Base-by-base conservation (phyloP, 345 rosid species). In the Erucastrum elatum region DNA sequence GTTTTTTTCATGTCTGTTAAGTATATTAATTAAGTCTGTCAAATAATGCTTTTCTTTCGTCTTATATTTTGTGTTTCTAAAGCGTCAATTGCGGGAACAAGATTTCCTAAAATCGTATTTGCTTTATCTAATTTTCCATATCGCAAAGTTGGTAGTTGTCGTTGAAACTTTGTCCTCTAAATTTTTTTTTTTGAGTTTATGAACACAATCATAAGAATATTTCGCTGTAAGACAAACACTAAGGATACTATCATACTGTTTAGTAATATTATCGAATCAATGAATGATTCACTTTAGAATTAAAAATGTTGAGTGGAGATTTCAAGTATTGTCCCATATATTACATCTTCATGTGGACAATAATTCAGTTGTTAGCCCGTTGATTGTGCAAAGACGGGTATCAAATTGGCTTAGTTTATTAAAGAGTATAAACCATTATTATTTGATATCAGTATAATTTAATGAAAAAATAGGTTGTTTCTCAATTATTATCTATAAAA, bases 41-140 rank as follows among this genome's bases (percentile, higher is more conserved):
- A 33, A 39, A 10, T 7, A 39, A 0, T 9, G 3, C 12, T 10
- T n/a, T n/a, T 39, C 46, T 39, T 33, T 39, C 11, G 46, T 39
- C 46, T 39, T 39, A 39, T 59, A 68, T 61, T 46, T 13, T 76
- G 16, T 9, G 39, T 46, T n/a, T 44, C 15, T 21, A 68, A 69
- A 69, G 70, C 80, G 41, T 55, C n/a, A 70, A 70, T 46, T 70
- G 71, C 76, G 76, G 76, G 8, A 64, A 71, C 46, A 35, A 51
- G 34, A 35, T 31, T 34, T 53, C 64, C 2, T 29, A 29, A 2
- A 29, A 29, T 29, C 30, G 8, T 71, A 37, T 7, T 27, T 53
- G 71, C n/a, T 27, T 39, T 71, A 53, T 27, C 17, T 39, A 8
- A 27, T 0, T 29, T 35, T 37, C 1, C 7, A 53, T 64, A 70